Evolutionary conservation across 805 yeast species (phyloP).

Genomic region (Zygosaccharomyces lentus): DNA sequence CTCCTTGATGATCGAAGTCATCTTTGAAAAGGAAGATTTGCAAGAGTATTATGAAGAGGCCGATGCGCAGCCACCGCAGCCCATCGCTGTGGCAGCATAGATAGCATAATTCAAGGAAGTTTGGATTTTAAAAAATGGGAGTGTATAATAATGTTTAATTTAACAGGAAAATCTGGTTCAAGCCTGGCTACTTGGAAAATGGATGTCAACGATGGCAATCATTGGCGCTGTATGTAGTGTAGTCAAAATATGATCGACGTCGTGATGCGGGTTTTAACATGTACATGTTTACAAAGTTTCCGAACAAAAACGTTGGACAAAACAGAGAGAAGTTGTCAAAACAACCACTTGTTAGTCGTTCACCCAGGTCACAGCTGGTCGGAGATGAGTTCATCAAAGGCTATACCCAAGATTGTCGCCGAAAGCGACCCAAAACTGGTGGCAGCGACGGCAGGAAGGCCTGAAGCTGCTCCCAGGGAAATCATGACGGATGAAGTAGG

Average conservation of each 20-base stretch:
- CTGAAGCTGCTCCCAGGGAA: conserved; percentile 28
- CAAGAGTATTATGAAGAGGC: conserved; percentile 40
- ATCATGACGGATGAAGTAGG: conserved; percentile 21
- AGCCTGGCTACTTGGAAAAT: neutral
- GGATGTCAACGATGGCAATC: neutral
- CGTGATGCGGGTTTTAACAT: neutral
- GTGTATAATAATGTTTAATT: neutral
- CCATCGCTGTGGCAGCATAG: conserved; percentile 24
- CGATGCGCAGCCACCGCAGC: conserved; percentile 30
- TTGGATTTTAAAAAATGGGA: neutral
- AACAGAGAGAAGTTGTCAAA: neutral
- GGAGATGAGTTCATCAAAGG: neutral
- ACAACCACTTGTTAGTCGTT: neutral
- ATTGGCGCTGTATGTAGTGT: neutral
- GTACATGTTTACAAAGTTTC: neutral
- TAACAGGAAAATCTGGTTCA: neutral
- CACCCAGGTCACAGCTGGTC: neutral
- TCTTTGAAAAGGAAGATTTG: conserved; percentile 63
- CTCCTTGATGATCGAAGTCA: conserved; percentile 86
- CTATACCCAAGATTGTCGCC: conserved; percentile 10
- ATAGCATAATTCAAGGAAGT: neutral
- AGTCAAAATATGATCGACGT: neutral
- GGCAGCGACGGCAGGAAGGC: conserved; percentile 16
- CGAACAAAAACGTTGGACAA: neutral
- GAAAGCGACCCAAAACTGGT: conserved; percentile 24